Evolutionary conservation across 768 basidiomycete species (phyloP).

Genomic region (Udeniomyces megalosporus): DNA sequence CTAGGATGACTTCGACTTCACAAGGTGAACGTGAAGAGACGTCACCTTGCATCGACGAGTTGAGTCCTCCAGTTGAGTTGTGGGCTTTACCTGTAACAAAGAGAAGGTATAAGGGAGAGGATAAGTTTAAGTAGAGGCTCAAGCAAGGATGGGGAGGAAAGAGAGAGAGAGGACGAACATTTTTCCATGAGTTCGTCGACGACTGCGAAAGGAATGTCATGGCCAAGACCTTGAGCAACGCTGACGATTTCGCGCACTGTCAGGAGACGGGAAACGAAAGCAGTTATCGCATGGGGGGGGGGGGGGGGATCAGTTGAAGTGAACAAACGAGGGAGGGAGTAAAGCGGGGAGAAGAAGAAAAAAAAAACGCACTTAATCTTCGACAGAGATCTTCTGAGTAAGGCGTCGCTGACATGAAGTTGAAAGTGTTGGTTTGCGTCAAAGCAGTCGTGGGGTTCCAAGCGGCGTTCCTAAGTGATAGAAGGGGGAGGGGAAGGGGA

Average conservation of each 20-base stretch:
- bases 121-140: neutral
- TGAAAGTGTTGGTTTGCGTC: constrained; percentile 10
- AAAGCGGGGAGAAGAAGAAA: neutral
- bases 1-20: constrained; percentile 16
- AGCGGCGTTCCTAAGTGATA: constrained; percentile 5
- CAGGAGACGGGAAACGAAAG: too few species aligned
- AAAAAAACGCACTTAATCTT: constrained; percentile 8
- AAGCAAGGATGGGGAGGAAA: neutral
- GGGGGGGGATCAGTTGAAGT: neutral
- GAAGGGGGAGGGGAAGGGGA: too few species aligned
- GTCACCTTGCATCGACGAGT: constrained; percentile 17
- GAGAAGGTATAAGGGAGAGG: neutral
- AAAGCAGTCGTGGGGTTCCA: constrained; percentile 15
- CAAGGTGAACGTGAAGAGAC: constrained; percentile 6
- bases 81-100: constrained; percentile 5
- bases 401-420: constrained; percentile 11
- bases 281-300: neutral
- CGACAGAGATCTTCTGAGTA: constrained; percentile 9
- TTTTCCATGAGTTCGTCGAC: constrained; percentile 13
- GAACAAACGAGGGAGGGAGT: neutral
- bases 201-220: constrained; percentile 10
- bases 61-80: constrained; percentile 5
- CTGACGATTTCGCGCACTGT: constrained; percentile 15
- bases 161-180: neutral
- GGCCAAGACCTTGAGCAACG: constrained; percentile 15